Evolutionary conservation across 108 stramenopile species (phyloP).

Genomic region (Epipyxis sp.): DNA sequence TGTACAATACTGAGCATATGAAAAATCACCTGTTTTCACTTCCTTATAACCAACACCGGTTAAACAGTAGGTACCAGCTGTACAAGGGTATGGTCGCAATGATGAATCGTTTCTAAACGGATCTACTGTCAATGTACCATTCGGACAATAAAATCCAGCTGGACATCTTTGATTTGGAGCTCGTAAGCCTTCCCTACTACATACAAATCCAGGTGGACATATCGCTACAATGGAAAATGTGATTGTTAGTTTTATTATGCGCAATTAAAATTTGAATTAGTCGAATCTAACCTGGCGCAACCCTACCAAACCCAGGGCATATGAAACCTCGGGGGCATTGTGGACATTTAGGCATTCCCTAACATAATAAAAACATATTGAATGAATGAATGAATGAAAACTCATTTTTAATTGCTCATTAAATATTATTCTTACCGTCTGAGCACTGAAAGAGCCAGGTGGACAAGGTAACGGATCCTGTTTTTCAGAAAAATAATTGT

Average conservation of each 20-base stretch:
- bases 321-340: conserved; percentile 60
- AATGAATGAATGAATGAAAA: too few species aligned
- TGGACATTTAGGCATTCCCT: too few species aligned
- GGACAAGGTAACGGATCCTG: conserved; percentile 58
- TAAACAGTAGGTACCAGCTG: conserved; percentile 63
- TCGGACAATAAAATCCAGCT: conserved; percentile 73
- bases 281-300: too few species aligned
- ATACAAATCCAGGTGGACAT: conserved; percentile 59
- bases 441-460: conserved; percentile 57
- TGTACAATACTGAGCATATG: conserved; percentile 60
- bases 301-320: conserved; percentile 63
- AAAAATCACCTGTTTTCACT: conserved; percentile 43
- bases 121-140: conserved; percentile 69
- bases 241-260: too few species aligned
- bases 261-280: too few species aligned
- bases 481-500: too few species aligned
- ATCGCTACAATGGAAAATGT: too few species aligned
- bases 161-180: conserved; percentile 66
- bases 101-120: conserved; percentile 67
- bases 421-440: conserved; percentile 51
- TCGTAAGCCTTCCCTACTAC: conserved; percentile 50
- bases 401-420: too few species aligned
- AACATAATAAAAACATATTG: too few species aligned
- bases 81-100: conserved; percentile 64
- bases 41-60: conserved; percentile 52